Evolutionary conservation across 371 early-diverging fungal species (phyloP), one percentile per base, ranked within the genome.

Genomic region (Syncephalastrum monosporum): DNA sequence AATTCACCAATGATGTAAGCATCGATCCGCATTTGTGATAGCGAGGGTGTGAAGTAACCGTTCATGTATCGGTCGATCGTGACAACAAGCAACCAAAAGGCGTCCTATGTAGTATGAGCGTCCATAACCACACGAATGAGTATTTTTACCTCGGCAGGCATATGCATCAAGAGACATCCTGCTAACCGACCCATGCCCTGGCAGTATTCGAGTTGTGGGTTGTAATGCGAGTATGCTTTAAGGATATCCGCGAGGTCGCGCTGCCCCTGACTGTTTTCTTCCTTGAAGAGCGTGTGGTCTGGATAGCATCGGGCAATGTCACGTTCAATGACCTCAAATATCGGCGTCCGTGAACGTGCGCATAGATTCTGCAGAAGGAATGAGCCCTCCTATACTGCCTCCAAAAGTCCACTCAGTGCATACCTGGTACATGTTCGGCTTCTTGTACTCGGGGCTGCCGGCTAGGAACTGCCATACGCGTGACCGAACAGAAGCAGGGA

Each of bases 161-260:
- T 84, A 15, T 92, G 91, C 86, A 95, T 93, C 55, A 98, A 67
- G 78, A 96, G 85, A 68, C 93, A 81, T 0, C 97, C 97, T 3
- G 88, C 96, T 48, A 98, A 60, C 43, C 94, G 86, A 5, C 95
- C 93, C 95, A 98, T 95, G 5, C 98, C 98, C 70, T 97, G 97
- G 66, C 97, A 96, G 68, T 98, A 98, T 24, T 95, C 98, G 5
- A 97, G 78, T n/a, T 79, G 71, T 0, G 87, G 82, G 61, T 96
- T 92, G 69, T 93, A 91, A 21, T 92, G 89, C 0, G 96, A 91
- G 65, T 95, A 98, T 0, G 95, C 94, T 45, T 85, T 82, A 16
- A 97, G 77, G 1, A 96, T 74, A 8, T 75, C 72, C 16, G 87
- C 76, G 13, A 97, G 64, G 65, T 90, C 85, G 12, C 70, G 65